Base-by-base conservation (phyloP, 2,329 filamentous ascomycete species). In the Fusarium xylarioides region DNA sequence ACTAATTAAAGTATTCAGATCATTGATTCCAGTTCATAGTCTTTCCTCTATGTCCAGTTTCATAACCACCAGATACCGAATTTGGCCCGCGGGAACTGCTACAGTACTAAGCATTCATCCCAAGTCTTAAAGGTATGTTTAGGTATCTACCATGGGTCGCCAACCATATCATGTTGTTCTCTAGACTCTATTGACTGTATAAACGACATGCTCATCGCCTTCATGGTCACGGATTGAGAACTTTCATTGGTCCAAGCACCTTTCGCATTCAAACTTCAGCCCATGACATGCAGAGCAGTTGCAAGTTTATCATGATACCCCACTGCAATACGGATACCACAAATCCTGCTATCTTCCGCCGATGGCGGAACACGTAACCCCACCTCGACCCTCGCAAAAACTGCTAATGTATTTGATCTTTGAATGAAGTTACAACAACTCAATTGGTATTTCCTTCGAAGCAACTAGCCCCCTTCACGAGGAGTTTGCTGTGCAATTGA, bases 361-460 rank as follows among this genome's bases (percentile, higher is more conserved):
- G 68, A 74, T 74, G 54, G 38, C 68, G 67, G 64, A 74, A 67
- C 43, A 71, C 26, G 32, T 30, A 73, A 72, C 73, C 70, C 73
- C 66, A 67, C 70, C 46, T 26, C 19, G 23, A 11, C 23, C n/a
- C 32, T 23, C 56, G 43, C 43, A 54, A 71, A 71, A 68, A 63
- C 35, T 58, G 30, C 21, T 30, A 8, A 50, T 32, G 21, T n/a
- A 54, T 55, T 15, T 26, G 15, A 32, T 40, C 40, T 21, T 54
- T 56, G 30, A 37, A 35, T 35, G 26, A 34, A 63, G 37, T 23
- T 53, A 19, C 38, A 63, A 46, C 23, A 37, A 19, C 21, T n/a
- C 23, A 23, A 53, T 18, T 19, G 30, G 34, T 14, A 35, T 34
- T 42, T 40, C 23, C 26, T 23, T 28, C 16, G 28, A 26, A 59